Evolutionary conservation across 148 eudicot genomes (phyloP), one percentile per base, ranked within the genome.

Genomic region (Chenopodium berlandieri): DNA sequence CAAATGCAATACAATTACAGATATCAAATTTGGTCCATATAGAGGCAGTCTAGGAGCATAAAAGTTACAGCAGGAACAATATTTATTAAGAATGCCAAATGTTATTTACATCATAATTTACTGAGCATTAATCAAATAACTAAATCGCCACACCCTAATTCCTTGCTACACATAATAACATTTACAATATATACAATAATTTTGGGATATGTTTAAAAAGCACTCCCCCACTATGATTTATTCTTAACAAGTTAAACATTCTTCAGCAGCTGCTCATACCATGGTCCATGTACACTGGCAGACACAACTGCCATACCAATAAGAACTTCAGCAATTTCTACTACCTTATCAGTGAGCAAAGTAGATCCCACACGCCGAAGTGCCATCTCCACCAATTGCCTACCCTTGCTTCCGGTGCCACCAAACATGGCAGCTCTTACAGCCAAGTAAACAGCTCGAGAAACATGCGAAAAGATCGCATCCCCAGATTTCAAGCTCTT

Each of bases 401-500:
- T 82, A 47, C 93, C 90, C 78, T 46, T 76, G 83, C 44, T 75
- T 65, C 88, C 87, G 12, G 87, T 89, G 34, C 91, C 93, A 52
- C 89, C 84, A 32, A 91, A 88, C 46, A 89, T 77, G 9, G 86
- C 78, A 3, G 85, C 88, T 58, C 90, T 80, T 68, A 80, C 81
- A 30, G 90, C 91, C 79, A 85, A 12, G 78, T 81, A 83, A 34
- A 91, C 82, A 11, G 85, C 86, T 54, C 85, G 87, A 68, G 90
- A 91, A 14, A 91, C 89, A 7, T 78, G 83, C 0, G 82, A 64
- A 79, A 91, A 89, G 27, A 91, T 75, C 3, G 86, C 69, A 54
- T 91, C 89, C 76, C 90, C 93, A 25, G 90, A 78, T 85, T 84
- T 82, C 79, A 91, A 75, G 85, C 93, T 89, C 82, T 89, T 91